Percentiles rank a stretch among this genome's conserved stretches.
These are phyloP conservation scores for Sclerotinia minor DNA, from an alignment of 2,329 filamentous ascomycete genomes.

Conservation along the genomic window DNA sequence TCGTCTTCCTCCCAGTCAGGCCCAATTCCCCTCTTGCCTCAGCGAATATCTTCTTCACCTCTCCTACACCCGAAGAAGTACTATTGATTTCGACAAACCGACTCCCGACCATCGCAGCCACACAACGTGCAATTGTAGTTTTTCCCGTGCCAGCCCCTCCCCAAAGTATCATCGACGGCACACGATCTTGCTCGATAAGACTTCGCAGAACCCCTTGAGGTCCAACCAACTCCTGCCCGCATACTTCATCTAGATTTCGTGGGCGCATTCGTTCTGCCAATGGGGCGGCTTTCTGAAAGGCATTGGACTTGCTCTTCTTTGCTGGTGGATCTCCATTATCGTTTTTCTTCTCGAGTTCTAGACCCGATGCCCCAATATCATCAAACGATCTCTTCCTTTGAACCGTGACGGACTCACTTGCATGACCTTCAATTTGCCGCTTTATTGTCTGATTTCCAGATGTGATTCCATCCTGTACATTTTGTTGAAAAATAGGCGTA, in stretches of 20 bases:
- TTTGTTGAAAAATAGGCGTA: conserved; percentile 43
- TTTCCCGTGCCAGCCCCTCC: conserved; percentile 79
- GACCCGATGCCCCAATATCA: conserved; percentile 26
- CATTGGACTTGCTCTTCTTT: conserved; percentile 67
- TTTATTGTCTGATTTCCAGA: conserved; percentile 30
- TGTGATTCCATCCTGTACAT: conserved; percentile 36
- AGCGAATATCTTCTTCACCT: conserved; percentile 88
- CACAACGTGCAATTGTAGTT: conserved; percentile 88
- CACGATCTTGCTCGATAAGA: conserved; percentile 79
- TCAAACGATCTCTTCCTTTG: conserved; percentile 41
- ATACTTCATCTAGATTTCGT: conserved; percentile 78
- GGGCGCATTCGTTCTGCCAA: conserved; percentile 94
- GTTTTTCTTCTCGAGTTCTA: conserved; percentile 27
- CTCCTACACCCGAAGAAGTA: conserved; percentile 80
- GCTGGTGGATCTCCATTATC: conserved; percentile 36
- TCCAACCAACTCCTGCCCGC: conserved; percentile 88
- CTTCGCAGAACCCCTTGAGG: conserved; percentile 78
- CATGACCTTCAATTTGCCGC: conserved; percentile 35
- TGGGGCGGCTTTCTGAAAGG: conserved; percentile 70
- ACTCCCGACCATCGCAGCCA: conserved; percentile 77
- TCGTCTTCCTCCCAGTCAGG: conserved; percentile 85
- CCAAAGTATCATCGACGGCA: conserved; percentile 97
- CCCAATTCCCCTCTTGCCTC: conserved; percentile 79
- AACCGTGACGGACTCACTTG: conserved; percentile 30
- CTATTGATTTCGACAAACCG: conserved; percentile 96